Evolutionary conservation across 2,329 filamentous ascomycete genomes (phyloP).

Genomic region (Knoxdaviesia proteae): DNA sequence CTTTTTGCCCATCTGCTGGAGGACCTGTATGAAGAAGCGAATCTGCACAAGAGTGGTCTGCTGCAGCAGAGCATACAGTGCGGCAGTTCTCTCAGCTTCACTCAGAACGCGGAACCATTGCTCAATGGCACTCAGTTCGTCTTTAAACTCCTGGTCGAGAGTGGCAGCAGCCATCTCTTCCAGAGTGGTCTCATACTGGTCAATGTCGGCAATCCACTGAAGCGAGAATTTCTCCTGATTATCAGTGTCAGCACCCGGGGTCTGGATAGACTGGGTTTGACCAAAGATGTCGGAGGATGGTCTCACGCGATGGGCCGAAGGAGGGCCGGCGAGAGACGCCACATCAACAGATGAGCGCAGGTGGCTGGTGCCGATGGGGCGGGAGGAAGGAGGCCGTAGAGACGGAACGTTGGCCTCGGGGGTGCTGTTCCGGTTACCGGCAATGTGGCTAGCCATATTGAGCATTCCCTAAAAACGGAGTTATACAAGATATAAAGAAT

Average conservation of each 20-base stretch:
- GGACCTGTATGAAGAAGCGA: constrained; percentile 93
- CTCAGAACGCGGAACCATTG: constrained; percentile 98
- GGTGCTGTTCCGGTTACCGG: constrained; percentile 88
- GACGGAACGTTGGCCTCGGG: constrained; percentile 73
- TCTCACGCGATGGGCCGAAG: constrained; percentile 60
- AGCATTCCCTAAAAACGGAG: constrained; percentile 17
- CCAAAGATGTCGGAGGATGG: constrained; percentile 92
- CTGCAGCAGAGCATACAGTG: constrained; percentile 83
- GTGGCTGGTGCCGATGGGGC: constrained; percentile 61
- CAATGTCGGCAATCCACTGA: constrained; percentile 97
- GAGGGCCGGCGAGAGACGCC: constrained; percentile 52
- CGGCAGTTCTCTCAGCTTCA: constrained; percentile 88
- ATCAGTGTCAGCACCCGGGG: constrained; percentile 52
- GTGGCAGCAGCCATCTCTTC: constrained; percentile 98
- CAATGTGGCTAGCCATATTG: constrained; percentile 47
- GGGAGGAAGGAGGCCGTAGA: constrained; percentile 63
- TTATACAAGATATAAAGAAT: background rate
- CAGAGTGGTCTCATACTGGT: constrained; percentile 95
- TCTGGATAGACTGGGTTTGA: constrained; percentile 46
- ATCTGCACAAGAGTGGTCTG: constrained; percentile 98
- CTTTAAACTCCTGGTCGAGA: constrained; percentile 98
- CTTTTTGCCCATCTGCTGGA: constrained; percentile 97
- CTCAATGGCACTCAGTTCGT: constrained; percentile 94
- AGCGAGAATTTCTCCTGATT: constrained; percentile 83
- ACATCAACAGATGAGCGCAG: constrained; percentile 92